phyloP scores from a whole-genome alignment of 139 green algal species.

The Raphidocelis subcapitata region DNA sequence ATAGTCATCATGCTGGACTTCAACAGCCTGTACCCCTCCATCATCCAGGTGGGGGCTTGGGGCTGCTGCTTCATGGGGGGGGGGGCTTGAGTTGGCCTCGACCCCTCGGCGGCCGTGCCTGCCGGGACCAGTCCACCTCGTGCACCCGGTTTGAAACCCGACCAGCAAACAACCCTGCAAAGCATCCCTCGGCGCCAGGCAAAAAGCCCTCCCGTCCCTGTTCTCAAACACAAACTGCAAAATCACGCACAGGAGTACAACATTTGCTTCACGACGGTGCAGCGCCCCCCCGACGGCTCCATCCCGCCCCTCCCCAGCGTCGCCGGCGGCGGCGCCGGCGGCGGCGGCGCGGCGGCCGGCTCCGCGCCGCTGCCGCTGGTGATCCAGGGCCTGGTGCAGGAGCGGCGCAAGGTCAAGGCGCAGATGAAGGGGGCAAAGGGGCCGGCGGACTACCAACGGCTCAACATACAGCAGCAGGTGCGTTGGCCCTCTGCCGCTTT shows the following conservation, averaged over 20 bases:
- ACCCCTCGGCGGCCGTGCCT: too few relatives aligned
- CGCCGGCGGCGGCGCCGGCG: constrained; percentile 32
- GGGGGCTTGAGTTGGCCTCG: too few relatives aligned
- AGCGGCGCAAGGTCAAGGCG: constrained; percentile 70
- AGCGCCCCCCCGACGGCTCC: constrained; percentile 47
- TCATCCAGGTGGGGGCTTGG: constrained; percentile 83
- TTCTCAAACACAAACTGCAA: too few relatives aligned
- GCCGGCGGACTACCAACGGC: constrained; percentile 76
- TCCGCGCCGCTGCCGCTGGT: constrained; percentile 73
- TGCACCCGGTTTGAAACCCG: too few relatives aligned
- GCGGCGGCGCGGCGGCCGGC: too few relatives aligned
- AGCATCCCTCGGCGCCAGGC: too few relatives aligned
- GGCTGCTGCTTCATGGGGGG: too few relatives aligned
- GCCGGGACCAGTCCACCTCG: too few relatives aligned
- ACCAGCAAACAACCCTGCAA: too few relatives aligned
- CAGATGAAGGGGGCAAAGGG: constrained; percentile 66
- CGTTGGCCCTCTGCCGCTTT: too few relatives aligned
- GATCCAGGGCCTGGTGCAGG: constrained; percentile 74
- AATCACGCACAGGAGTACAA: constrained; percentile 98
- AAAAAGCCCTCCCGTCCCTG: too few relatives aligned
- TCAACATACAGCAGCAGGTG: constrained; percentile 80
- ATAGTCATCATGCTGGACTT: constrained; percentile 98
- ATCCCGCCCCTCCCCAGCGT: constrained; percentile 37
- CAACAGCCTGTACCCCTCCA: constrained; percentile 99
- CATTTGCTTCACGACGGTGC: constrained; percentile 99